phyloP scores from a whole-genome alignment of 768 basidiomycete species.

The Auricularia sp. region DNA sequence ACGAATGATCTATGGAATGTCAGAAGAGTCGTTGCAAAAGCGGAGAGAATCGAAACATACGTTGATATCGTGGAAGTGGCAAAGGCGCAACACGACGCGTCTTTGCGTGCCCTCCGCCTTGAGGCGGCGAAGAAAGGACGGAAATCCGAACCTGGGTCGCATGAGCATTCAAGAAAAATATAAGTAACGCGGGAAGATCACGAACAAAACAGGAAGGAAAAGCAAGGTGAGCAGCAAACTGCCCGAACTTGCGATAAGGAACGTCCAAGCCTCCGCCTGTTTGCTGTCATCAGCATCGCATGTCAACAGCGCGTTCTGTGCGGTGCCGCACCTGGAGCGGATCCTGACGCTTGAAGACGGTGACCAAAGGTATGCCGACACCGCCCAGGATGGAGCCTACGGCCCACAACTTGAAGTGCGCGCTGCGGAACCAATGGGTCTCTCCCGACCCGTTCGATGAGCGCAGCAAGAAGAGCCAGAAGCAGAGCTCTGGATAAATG shows the following conservation, averaged over 20 bases:
- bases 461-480: conserved; percentile 78
- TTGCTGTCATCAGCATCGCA: not conserved
- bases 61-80: conserved; percentile 75
- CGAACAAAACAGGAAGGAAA: conserved; percentile 60
- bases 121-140: conserved; percentile 51
- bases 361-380: conserved; percentile 59
- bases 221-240: conserved; percentile 61
- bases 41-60: conserved; percentile 30
- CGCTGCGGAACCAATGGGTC: conserved; percentile 54
- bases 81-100: conserved; percentile 56
- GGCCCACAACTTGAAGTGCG: conserved; percentile 67
- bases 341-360: conserved; percentile 50
- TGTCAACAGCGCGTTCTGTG: not conserved
- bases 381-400: conserved; percentile 51
- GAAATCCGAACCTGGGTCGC: conserved; percentile 50
- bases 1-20: conserved; percentile 45
- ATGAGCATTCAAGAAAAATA: not conserved
- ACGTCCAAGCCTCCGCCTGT: conserved; percentile 61
- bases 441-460: conserved; percentile 49
- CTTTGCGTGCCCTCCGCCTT: conserved; percentile 52
- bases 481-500: conserved; percentile 54
- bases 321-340: conserved; percentile 38
- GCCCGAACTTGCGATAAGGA: conserved; percentile 59
- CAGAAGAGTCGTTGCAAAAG: not conserved
- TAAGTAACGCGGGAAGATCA: not conserved